A percentile compares a stretch with the other conserved stretches of the same genome.
Evolutionary conservation across 352 stramenopile species (phyloP).

Genomic region (Globisporangium solare): DNA sequence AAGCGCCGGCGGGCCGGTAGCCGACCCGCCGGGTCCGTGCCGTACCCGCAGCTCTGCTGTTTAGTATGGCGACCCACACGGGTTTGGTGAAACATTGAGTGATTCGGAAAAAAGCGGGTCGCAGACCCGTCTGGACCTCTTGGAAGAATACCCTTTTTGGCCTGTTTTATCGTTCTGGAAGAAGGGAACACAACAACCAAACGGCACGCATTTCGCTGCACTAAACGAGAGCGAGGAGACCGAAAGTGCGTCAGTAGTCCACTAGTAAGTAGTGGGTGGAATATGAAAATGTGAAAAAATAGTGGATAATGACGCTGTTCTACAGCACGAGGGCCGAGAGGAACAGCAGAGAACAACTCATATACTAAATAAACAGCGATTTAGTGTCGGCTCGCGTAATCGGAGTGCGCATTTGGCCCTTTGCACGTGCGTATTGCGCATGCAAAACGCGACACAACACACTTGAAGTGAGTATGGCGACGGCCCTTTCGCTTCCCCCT

Average conservation of each 20-base stretch:
- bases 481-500: background rate
- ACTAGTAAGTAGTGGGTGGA: constrained; percentile 1
- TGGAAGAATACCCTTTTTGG: too few species aligned
- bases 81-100: too few species aligned
- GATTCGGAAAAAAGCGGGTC: background rate
- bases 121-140: background rate
- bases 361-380: too few species aligned
- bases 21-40: background rate
- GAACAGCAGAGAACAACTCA: too few species aligned
- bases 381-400: constrained; percentile 4
- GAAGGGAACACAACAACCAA: background rate
- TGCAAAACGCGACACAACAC: background rate
- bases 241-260: too few species aligned
- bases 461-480: constrained; percentile 27
- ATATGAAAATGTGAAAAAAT: too few species aligned
- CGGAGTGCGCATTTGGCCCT: background rate
- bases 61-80: background rate
- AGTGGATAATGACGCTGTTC: too few species aligned
- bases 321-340: too few species aligned
- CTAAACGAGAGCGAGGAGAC: too few species aligned
- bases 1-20: constrained; percentile 1
- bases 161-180: too few species aligned
- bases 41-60: too few species aligned
- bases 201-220: background rate
- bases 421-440: background rate